Evolutionary conservation across 345 rosid genomes (phyloP).

Genomic region (Citropsis articulata): DNA sequence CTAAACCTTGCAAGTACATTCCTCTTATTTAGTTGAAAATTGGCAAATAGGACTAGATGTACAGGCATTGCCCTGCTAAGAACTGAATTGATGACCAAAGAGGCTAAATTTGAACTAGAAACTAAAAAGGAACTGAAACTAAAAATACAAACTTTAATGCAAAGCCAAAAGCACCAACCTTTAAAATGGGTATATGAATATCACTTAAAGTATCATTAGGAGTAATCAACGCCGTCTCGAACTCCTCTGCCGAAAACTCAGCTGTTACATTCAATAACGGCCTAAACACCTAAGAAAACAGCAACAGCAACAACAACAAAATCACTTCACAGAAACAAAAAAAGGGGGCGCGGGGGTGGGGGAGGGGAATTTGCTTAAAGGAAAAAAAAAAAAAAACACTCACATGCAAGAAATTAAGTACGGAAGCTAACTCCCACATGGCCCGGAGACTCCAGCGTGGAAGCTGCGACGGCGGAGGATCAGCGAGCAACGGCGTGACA

Average conservation of each 20-base stretch:
- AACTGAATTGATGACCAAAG: neutral
- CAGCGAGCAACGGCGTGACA: constrained; percentile 71
- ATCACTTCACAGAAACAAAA: constrained; percentile 9
- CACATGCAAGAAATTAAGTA: constrained; percentile 97
- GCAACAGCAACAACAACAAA: neutral
- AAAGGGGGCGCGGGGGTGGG: constrained; percentile 16
- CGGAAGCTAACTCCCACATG: constrained; percentile 98
- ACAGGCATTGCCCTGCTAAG: neutral
- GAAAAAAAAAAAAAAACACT: constrained; percentile 23
- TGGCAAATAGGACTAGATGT: constrained; percentile 1
- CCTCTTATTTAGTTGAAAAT: neutral
- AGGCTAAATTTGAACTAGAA: constrained; percentile 5
- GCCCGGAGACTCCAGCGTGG: constrained; percentile 95
- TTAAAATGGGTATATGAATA: constrained; percentile 91
- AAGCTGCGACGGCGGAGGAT: constrained; percentile 79
- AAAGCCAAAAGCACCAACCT: constrained; percentile 56
- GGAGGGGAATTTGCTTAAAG: constrained; percentile 13
- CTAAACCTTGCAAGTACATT: constrained; percentile 4
- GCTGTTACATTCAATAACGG: constrained; percentile 68
- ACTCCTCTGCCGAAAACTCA: constrained; percentile 97
- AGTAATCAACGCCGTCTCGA: constrained; percentile 80
- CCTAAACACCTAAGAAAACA: constrained; percentile 69
- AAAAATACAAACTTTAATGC: neutral
- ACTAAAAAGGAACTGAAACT: constrained; percentile 11
- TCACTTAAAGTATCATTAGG: constrained; percentile 93